Evolutionary conservation across 805 yeast species (phyloP).

Genomic region (Ogataea glucozyma): DNA sequence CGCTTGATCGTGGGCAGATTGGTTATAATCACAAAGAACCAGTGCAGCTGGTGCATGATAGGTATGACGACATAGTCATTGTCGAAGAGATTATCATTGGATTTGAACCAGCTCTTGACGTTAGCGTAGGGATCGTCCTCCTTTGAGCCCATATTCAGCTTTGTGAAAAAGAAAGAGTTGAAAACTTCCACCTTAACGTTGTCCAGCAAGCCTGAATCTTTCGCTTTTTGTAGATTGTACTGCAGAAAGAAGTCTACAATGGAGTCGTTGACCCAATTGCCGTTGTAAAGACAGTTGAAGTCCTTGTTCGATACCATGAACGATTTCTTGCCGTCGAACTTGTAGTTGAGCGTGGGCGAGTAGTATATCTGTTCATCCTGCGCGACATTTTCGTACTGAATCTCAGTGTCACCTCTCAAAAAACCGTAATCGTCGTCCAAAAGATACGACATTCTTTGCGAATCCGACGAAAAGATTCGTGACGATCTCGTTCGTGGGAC

Average conservation of each 20-base stretch:
- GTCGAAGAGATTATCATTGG: conserved; percentile 55
- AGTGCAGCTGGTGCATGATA: conserved; percentile 76
- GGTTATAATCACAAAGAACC: conserved; percentile 80
- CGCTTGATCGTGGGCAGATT: conserved; percentile 41
- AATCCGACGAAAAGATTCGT: background rate
- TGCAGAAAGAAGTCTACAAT: conserved; percentile 82
- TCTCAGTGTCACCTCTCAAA: conserved; percentile 21
- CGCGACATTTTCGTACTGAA: conserved; percentile 33
- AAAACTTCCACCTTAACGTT: conserved; percentile 52
- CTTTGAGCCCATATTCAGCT: conserved; percentile 41
- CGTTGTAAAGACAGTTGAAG: conserved; percentile 73
- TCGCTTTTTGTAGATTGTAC: conserved; percentile 44
- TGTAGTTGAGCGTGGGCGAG: conserved; percentile 43
- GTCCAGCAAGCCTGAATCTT: conserved; percentile 30
- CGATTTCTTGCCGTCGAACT: conserved; percentile 53
- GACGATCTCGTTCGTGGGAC: conserved; percentile 10
- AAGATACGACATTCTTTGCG: background rate
- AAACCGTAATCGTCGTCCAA: conserved; percentile 42
- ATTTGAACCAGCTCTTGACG: conserved; percentile 77
- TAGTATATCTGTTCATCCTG: conserved; percentile 33
- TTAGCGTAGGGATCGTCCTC: conserved; percentile 51
- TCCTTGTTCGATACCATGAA: conserved; percentile 68
- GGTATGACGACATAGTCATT: conserved; percentile 73
- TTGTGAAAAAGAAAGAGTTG: conserved; percentile 82
- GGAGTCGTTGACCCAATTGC: conserved; percentile 88